Evolutionary conservation across 257 asterid species (phyloP).

Genomic region (Solanum appendiculatum): DNA sequence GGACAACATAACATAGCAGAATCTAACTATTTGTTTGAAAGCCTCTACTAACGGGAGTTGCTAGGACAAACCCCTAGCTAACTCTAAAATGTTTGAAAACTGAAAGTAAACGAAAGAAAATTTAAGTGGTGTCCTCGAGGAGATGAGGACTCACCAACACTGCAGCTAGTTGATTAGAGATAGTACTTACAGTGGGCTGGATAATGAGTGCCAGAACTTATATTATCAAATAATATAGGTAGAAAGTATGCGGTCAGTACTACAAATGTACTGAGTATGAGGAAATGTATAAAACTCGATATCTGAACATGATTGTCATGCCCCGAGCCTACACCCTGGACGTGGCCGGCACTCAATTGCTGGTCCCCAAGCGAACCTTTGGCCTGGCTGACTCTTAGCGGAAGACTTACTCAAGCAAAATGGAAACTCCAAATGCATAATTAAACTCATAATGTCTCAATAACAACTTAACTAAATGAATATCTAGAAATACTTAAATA

Average conservation of each 20-base stretch:
- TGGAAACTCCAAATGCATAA: too few species aligned
- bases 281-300: background rate
- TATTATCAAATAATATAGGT: background rate
- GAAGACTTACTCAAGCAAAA: too few species aligned
- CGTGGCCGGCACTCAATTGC: too few species aligned
- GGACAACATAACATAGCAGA: background rate
- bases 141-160: background rate
- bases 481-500: too few species aligned
- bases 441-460: too few species aligned
- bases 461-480: too few species aligned
- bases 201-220: too few species aligned
- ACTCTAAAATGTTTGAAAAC: background rate
- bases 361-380: too few species aligned
- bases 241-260: background rate
- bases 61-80: background rate
- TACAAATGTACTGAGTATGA: background rate
- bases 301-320: background rate
- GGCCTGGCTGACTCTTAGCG: too few species aligned
- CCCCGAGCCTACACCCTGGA: too few species aligned
- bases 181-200: background rate
- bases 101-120: background rate
- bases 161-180: too few species aligned
- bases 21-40: background rate
- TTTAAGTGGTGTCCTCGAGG: background rate
- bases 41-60: background rate